A percentile compares a stretch with the other conserved stretches of the same genome.
phyloP scores from a whole-genome alignment of 2,329 filamentous ascomycete species.

The Thielaviopsis ethacetica region DNA sequence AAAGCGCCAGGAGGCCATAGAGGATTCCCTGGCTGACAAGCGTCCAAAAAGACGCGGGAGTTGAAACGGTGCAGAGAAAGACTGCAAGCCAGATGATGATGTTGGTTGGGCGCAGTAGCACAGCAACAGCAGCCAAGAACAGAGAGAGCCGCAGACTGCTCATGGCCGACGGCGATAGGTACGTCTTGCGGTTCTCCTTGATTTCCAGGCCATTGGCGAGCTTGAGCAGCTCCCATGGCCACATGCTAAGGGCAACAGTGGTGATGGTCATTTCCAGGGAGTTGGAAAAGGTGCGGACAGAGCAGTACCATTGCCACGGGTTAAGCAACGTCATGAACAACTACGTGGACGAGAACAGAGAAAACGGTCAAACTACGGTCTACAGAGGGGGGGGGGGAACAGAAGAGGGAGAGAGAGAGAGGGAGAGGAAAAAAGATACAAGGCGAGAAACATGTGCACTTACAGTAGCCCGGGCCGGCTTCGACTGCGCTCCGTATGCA shows the following conservation, averaged over 20 bases:
- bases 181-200: slow-evolving; percentile 20
- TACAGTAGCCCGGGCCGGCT: slow-evolving; percentile 55
- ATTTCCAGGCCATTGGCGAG: slow-evolving; percentile 18
- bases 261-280: slow-evolving; percentile 84
- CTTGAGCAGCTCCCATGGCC: slow-evolving; percentile 65
- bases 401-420: not conserved
- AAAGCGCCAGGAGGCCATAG: slow-evolving; percentile 46
- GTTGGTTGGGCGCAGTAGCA: slow-evolving; percentile 81
- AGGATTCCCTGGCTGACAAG: slow-evolving; percentile 47
- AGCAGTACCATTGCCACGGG: slow-evolving; percentile 96
- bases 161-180: slow-evolving; percentile 14
- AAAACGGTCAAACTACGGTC: slow-evolving; percentile 8
- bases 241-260: slow-evolving; percentile 58
- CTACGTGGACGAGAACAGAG: slow-evolving; percentile 23
- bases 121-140: slow-evolving; percentile 61
- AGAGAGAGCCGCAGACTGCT: slow-evolving; percentile 39
- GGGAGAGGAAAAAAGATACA: not conserved
- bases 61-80: slow-evolving; percentile 28
- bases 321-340: slow-evolving; percentile 55
- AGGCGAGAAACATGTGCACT: slow-evolving; percentile 16
- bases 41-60: slow-evolving; percentile 24
- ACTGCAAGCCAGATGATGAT: slow-evolving; percentile 66
- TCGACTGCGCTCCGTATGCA: slow-evolving; percentile 51
- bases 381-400: slow-evolving; percentile 13
- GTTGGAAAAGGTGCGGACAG: slow-evolving; percentile 86